These are phyloP conservation scores for Vaccinium macrocarpon DNA, from an alignment of 148 eudicot species.

Conservation along the genomic window DNA sequence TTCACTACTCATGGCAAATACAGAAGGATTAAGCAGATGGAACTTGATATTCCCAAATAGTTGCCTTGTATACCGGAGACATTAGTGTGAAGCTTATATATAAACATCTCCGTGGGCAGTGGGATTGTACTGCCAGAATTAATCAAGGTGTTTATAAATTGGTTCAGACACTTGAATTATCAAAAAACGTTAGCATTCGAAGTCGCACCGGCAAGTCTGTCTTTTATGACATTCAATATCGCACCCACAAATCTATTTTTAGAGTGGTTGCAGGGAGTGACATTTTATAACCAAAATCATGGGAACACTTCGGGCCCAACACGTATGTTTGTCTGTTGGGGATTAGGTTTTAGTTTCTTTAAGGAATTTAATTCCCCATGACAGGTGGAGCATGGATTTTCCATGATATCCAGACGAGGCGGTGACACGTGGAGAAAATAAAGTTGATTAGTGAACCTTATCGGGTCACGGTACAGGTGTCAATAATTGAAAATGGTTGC, in stretches of 20 bases:
- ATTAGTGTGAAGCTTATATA: conserved; percentile 20
- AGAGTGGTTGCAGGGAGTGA: no score
- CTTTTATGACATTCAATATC: no score
- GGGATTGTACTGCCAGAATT: no score
- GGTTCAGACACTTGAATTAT: no score
- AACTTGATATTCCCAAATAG: not conserved
- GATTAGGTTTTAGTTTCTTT: conserved; percentile 16
- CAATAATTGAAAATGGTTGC: not conserved
- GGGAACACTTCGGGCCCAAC: no score
- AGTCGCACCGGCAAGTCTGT: no score
- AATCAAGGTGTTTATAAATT: no score
- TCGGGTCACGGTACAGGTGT: not conserved
- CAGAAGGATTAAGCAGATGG: conserved; percentile 21
- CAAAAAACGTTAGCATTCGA: no score
- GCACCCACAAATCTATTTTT: no score
- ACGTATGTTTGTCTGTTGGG: not conserved
- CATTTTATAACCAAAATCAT: no score
- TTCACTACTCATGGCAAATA: conserved; percentile 12
- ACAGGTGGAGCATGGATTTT: conserved; percentile 10
- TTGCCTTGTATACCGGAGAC: conserved; percentile 12
- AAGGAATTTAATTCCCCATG: not conserved
- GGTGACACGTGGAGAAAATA: not conserved
- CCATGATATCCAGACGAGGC: not conserved
- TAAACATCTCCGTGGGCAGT: not conserved
- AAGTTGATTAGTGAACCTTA: not conserved